phyloP scores from a whole-genome alignment of 345 rosid species.

The Dimocarpus longan region DNA sequence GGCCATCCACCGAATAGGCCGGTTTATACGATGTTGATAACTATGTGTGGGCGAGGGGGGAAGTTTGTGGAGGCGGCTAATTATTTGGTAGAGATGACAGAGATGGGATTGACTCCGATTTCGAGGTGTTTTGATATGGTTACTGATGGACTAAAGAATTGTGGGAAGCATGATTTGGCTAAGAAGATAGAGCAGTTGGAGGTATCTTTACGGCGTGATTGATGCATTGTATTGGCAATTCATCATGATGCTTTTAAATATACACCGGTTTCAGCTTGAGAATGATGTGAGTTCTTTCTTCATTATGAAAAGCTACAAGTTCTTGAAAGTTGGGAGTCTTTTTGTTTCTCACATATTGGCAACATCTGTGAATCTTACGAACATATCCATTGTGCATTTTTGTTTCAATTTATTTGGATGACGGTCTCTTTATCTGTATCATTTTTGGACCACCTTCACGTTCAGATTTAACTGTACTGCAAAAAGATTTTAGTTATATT shows the following conservation, averaged over 20 bases:
- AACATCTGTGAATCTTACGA: background rate
- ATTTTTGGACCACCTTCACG: background rate
- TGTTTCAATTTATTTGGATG: background rate
- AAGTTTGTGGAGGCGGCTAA: constrained; percentile 78
- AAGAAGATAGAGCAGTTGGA: constrained; percentile 75
- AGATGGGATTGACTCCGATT: constrained; percentile 78
- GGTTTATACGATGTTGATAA: constrained; percentile 87
- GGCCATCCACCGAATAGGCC: constrained; percentile 92
- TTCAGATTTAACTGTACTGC: background rate
- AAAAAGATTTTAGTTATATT: background rate
- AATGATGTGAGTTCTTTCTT: background rate
- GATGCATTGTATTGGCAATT: constrained; percentile 22
- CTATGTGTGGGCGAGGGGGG: constrained; percentile 91
- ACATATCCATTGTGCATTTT: background rate
- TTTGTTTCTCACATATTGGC: background rate
- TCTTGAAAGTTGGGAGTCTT: background rate
- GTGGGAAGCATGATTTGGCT: constrained; percentile 89
- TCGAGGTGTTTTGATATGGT: constrained; percentile 92
- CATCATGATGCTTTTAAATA: background rate
- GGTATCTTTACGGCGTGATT: constrained; percentile 56
- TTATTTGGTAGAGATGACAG: constrained; percentile 89
- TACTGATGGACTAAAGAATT: constrained; percentile 80
- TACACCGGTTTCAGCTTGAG: background rate
- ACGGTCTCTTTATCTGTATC: background rate
- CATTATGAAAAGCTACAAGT: background rate